A percentile compares a stretch with the other conserved stretches of the same genome.
phyloP scores from a whole-genome alignment of 1,139 yeast genomes.

The Saccharomyces hybrid region DNA sequence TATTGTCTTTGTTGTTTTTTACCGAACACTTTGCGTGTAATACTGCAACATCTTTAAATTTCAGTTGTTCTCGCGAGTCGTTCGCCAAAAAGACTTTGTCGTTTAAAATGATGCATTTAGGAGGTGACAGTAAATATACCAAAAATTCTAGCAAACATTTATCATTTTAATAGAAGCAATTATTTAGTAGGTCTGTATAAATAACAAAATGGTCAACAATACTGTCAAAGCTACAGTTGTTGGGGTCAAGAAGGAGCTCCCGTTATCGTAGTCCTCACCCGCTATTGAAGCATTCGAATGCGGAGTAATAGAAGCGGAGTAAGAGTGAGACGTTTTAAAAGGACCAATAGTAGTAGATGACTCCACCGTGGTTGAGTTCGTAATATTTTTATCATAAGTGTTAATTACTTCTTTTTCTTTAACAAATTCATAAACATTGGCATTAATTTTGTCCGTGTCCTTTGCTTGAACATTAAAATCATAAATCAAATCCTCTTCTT shows the following conservation, averaged over 20 bases:
- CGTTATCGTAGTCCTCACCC: neutral
- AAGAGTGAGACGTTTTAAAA: neutral
- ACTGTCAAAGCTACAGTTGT: slow-evolving; percentile 7
- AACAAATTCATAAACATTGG: neutral
- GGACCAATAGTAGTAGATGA: neutral
- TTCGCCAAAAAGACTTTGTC: neutral
- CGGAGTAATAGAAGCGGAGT: neutral
- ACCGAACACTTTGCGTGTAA: neutral
- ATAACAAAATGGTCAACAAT: slow-evolving; percentile 4
- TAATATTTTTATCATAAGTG: neutral
- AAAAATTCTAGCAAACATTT: too few species aligned
- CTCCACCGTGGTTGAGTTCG: neutral
- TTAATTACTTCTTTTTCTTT: neutral
- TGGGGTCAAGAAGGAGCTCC: slow-evolving; percentile 4
- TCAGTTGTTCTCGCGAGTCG: neutral
- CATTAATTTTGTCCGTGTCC: neutral
- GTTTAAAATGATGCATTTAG: neutral
- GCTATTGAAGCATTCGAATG: neutral
- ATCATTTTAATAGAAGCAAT: too few species aligned
- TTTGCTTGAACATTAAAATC: neutral
- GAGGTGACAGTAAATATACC: neutral
- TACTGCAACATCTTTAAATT: neutral
- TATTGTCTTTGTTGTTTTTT: neutral
- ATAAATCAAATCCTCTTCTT: slow-evolving; percentile 4
- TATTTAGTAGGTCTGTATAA: slow-evolving; percentile 5